Evolutionary conservation across 2,329 filamentous ascomycete species (phyloP).

Genomic region (Cercospora zeae-maydis): DNA sequence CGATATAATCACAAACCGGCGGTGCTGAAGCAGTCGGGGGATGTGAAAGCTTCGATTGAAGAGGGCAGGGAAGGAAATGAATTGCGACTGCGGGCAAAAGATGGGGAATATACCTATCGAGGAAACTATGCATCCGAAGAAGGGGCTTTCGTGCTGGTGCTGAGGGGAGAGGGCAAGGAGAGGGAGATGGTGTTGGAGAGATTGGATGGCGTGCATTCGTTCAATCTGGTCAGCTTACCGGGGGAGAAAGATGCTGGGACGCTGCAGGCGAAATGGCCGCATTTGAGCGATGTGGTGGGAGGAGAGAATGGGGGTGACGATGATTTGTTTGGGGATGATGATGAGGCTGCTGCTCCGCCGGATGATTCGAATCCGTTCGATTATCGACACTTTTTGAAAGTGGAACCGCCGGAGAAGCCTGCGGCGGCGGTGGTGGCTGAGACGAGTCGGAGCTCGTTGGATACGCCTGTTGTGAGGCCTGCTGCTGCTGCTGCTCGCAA

Average conservation of each 20-base stretch:
- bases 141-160: slow-evolving; percentile 64
- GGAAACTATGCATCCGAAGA: slow-evolving; percentile 49
- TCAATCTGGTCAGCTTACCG: slow-evolving; percentile 74
- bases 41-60: slow-evolving; percentile 24
- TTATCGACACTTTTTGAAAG: slow-evolving; percentile 47
- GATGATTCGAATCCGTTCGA: slow-evolving; percentile 49
- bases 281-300: slow-evolving; percentile 36
- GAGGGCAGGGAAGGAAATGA: slow-evolving; percentile 24
- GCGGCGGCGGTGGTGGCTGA: slow-evolving; percentile 11
- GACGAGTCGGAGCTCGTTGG: slow-evolving; percentile 24
- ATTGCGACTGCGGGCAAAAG: slow-evolving; percentile 29
- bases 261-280: slow-evolving; percentile 64
- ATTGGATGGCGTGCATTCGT: slow-evolving; percentile 76
- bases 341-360: slow-evolving; percentile 38
- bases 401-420: slow-evolving; percentile 28
- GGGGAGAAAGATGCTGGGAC: slow-evolving; percentile 60
- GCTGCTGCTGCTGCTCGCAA: slow-evolving; percentile 14
- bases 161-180: slow-evolving; percentile 26
- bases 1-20: slow-evolving; percentile 48
- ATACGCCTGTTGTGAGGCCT: slow-evolving; percentile 23
- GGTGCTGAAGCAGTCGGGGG: slow-evolving; percentile 27
- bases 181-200: slow-evolving; percentile 58
- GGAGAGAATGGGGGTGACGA: slow-evolving; percentile 18
- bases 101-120: slow-evolving; percentile 39
- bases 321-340: slow-evolving; percentile 32